Evolutionary conservation across 805 yeast species (phyloP).

Genomic region (Jamesozyma spencerorum): DNA sequence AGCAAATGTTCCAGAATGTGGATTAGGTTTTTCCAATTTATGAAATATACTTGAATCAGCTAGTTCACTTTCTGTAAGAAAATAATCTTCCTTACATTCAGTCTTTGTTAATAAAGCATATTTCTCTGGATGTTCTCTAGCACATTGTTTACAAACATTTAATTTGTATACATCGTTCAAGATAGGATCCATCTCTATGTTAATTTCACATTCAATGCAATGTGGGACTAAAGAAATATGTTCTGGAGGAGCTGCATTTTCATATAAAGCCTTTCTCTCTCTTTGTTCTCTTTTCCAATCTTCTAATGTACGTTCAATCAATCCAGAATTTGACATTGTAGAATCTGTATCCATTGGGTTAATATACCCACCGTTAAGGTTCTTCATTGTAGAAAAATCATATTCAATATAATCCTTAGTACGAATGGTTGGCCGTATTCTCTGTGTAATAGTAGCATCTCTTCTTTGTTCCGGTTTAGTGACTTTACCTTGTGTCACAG

Average conservation of each 20-base stretch:
- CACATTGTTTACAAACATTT: constrained; percentile 75
- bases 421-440: constrained; percentile 40
- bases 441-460: constrained; percentile 1
- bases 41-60: constrained; percentile 59
- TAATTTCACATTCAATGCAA: constrained; percentile 73
- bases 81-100: constrained; percentile 86
- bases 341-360: constrained; percentile 17
- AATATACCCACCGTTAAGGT: constrained; percentile 79
- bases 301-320: constrained; percentile 30
- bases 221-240: constrained; percentile 67
- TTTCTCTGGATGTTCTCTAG: constrained; percentile 67
- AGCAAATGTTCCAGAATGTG: constrained; percentile 80
- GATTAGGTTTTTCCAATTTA: constrained; percentile 83
- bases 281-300: constrained; percentile 52
- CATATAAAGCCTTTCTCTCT: constrained; percentile 42
- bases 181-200: constrained; percentile 66
- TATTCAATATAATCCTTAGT: constrained; percentile 68
- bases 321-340: not conserved
- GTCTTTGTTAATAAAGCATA: constrained; percentile 89
- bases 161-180: constrained; percentile 58
- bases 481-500: no score
- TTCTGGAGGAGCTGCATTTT: constrained; percentile 61
- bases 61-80: constrained; percentile 88
- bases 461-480: not conserved
- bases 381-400: constrained; percentile 86